These are phyloP conservation scores for Aureobasidium sp. DNA, from an alignment of 2,329 filamentous ascomycete genomes.

Conservation along the genomic window DNA sequence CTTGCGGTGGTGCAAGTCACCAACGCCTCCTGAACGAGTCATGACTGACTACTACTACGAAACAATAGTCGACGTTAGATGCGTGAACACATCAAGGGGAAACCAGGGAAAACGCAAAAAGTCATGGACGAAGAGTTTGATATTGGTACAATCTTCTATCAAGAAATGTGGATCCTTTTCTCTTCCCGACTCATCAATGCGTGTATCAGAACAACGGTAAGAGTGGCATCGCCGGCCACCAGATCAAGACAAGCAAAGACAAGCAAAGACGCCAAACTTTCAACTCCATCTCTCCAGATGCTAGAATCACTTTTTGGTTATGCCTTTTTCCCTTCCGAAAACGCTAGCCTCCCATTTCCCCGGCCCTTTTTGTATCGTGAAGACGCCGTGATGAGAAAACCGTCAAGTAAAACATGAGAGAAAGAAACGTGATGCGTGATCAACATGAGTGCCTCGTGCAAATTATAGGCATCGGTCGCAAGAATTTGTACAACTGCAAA, in stretches of 20 bases:
- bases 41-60: not conserved
- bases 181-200: not conserved
- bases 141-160: not conserved
- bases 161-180: not conserved
- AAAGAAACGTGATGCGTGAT: constrained; percentile 1
- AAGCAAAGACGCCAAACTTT: not conserved
- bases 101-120: not conserved
- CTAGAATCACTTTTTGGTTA: constrained; percentile 1
- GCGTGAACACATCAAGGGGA: not conserved
- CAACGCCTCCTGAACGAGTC: not conserved
- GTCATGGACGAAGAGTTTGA: not conserved
- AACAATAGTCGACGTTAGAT: not conserved
- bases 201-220: not conserved
- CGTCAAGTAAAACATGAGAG: not conserved
- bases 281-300: not conserved
- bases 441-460: not conserved
- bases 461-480: not conserved
- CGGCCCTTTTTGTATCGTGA: not conserved
- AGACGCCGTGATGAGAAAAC: not conserved
- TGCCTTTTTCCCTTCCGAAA: not conserved
- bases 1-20: too few species aligned
- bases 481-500: constrained; percentile 8
- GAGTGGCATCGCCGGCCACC: constrained; percentile 3
- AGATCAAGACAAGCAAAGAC: not conserved
- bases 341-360: constrained; percentile 5